Base-by-base conservation (phyloP, 2,329 filamentous ascomycete species). In the Neoscytalidium dimidiatum region DNA sequence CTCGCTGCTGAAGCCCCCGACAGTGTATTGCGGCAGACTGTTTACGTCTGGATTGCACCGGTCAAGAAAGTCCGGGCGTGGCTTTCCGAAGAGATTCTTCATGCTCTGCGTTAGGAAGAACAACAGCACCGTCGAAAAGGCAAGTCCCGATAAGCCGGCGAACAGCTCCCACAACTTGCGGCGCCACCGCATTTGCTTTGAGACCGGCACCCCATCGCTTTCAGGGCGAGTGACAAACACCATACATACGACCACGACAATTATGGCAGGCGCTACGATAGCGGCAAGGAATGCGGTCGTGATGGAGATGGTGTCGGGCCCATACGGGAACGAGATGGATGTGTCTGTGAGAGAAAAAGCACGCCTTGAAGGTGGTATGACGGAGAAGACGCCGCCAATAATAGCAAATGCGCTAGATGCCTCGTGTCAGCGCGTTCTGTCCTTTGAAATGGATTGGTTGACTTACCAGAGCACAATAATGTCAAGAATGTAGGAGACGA, bases 161-260 rank as follows among this genome's bases (percentile, higher is more conserved):
- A 60, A 43, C 4, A 64, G n/a, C 21, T 35, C 13, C 48, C 67
- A 48, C 58, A 69, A 65, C 88, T 74, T 97, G 92, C 75, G 92
- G 88, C 77, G 97, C 94, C 93, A 94, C 74, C 86, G 86, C 88
- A 92, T 92, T 46, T 93, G 82, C 62, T 92, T 78, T 3, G 84
- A 77, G 67, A 83, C 84, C 1, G 90, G 87, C 0, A 89, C 88
- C 23, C 84, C 83, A 51, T 81, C 82, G 14, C 86, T 84, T 1
- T 88, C 88, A 5, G 86, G 84, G 4, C 91, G 92, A 1, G 92
- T 92, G 0, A 95, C 87, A 69, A 94, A 78, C 8, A 86, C 66
- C 11, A 96, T 77, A 44, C 87, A 86, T 65, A 94, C 84, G 60
- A 92, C 33, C 60, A 90, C 76, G 70, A 96, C 89, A 68, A 93